Evolutionary conservation across 148 eudicot species (phyloP), one percentile per base, ranked within the genome.

Genomic region (Heliamphora exappendiculata): DNA sequence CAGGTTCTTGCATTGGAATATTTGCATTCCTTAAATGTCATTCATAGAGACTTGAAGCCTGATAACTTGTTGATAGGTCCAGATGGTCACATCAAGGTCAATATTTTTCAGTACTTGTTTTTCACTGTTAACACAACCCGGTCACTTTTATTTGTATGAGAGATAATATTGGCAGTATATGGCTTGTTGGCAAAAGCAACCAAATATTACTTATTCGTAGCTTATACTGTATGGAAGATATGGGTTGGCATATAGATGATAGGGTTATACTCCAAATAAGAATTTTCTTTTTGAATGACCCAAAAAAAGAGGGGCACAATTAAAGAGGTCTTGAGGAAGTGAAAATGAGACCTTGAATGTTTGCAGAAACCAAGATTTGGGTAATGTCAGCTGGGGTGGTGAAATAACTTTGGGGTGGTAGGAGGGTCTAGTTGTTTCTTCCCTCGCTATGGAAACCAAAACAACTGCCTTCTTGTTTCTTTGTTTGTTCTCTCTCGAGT

Each of bases 1-100:
- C 91, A 96, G 99, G 99, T 96, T 36, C 99, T 96, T 81, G 99
- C 98, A 63, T 84, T 96, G 89, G 97, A 96, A 78, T 96, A 96
- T 80, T 82, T 96, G 85, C 99, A 96, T 83, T 90, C 96, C 42
- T 76, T 89, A 71, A 90, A 87, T 80, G 91, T 96, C 78, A 82
- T 96, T 69, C 99, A 96, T 60, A 86, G 99, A 86, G 99, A 96
- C 78, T 78, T 96, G 81, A 96, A 96, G 86, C 99, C 99, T 37
- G 99, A 96, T 81, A 96, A 96, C 83, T 82, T 96, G 85, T 80
- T 96, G 84, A 89, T 96, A 42, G 93, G 99, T 75, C 97, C 91
- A 81, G 91, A 93, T 85, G 99, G 99, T 78, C 99, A 96, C 86
- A 91, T 96, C 86, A 96, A 96, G 98, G 99, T 96, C 84, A 81